Evolutionary conservation across 2,329 filamentous ascomycete genomes (phyloP).

Genomic region (Cladosporium sp.): DNA sequence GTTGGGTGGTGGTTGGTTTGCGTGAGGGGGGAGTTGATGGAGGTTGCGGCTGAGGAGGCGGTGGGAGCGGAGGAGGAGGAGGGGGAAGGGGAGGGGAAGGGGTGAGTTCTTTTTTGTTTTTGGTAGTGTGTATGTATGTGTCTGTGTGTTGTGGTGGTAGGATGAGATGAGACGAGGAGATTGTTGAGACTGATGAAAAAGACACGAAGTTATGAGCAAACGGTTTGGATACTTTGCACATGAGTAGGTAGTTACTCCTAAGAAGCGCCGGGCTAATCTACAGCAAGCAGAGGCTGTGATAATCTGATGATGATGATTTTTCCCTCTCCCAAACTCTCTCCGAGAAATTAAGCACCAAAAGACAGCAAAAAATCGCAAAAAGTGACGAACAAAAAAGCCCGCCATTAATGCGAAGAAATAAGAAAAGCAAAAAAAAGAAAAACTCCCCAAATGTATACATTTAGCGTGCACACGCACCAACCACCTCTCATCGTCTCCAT

Average conservation of each 20-base stretch:
- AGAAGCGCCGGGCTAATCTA: background rate
- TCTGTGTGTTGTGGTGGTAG: too few species aligned
- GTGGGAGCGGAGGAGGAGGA: background rate
- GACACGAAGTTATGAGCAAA: background rate
- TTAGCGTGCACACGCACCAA: background rate
- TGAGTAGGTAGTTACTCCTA: background rate
- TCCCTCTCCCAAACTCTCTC: background rate
- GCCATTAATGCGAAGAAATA: background rate
- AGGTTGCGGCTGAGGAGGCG: slow-evolving; percentile 7
- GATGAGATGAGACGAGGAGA: too few species aligned
- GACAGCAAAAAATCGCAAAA: background rate
- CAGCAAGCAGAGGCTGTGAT: too few species aligned
- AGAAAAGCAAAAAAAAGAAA: background rate
- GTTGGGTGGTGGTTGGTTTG: slow-evolving; percentile 2
- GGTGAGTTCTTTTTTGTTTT: too few species aligned
- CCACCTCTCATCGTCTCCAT: background rate
- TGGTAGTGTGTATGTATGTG: too few species aligned
- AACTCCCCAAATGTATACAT: background rate
- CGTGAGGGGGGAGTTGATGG: background rate
- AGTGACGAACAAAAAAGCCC: background rate
- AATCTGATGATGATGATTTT: background rate
- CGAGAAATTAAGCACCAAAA: background rate
- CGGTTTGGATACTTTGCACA: slow-evolving; percentile 10
- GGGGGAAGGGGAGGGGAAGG: background rate
- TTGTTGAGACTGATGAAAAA: too few species aligned